Evolutionary conservation across 352 stramenopile genomes (phyloP), one percentile per base, ranked within the genome.

Genomic region (Phytophthora capsici): DNA sequence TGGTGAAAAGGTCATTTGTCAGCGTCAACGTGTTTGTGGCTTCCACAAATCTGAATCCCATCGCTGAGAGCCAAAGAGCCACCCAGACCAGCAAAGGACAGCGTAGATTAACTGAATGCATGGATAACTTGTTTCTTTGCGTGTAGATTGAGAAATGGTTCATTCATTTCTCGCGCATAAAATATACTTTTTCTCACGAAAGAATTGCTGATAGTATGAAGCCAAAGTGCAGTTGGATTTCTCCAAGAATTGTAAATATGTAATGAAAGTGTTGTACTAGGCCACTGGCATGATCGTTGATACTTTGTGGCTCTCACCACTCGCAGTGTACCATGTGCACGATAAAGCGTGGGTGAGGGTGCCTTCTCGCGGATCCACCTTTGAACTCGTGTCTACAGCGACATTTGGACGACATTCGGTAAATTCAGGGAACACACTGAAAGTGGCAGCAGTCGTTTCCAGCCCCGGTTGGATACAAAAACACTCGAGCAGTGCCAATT

Each of bases 361-460:
- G 4, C 14, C 36, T 41, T 41, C 9, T 41, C 6, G 34, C 16
- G 38, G 40, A 28, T 74, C 43, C 9, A 70, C 23, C 41, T 65
- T 60, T 16, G 54, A 65, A 17, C 46, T 47, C 14, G 14, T 47
- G 14, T 40, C 41, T 22, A 47, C 34, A 12, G 41, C 13, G 2
- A 60, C 48, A 4, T 32, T 17, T 5, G 47, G 26, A 5, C 62
- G 62, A 19, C 62, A 70, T 22, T 69, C 61, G 1, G 54, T 64
- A 41, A 52, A 64, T 30, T 65, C 63, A 17, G 62, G 62, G 19
- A 65, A 66, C 2, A 65, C 50, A 19, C 13, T 71, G 22, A 52
- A 47, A 13, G 45, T 52, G 3, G 50, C 63, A 16, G 63, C 63
- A 12, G 63, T 13, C 34, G 34, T 41, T 41, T 16, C 34, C 34